Evolutionary conservation across 768 basidiomycete species (phyloP).

Genomic region (Scleroderma citrinum): DNA sequence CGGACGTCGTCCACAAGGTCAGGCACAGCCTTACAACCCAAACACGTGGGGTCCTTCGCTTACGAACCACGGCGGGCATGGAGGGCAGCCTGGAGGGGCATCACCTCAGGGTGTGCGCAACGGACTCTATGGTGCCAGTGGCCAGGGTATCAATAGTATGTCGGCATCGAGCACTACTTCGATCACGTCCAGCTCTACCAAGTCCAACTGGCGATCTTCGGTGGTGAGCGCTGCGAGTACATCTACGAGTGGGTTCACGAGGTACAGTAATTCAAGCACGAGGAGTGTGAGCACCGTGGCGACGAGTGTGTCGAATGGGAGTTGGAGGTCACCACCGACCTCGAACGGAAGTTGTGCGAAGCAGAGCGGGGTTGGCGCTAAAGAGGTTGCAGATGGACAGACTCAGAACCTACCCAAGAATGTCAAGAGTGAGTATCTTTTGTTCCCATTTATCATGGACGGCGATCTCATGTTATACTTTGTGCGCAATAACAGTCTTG

Average conservation of each 20-base stretch:
- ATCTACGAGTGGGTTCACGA: slow-evolving; percentile 67
- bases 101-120: slow-evolving; percentile 60
- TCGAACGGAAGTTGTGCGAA: slow-evolving; percentile 1
- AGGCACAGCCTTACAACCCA: slow-evolving; percentile 12
- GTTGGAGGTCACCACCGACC: slow-evolving; percentile 55
- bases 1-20: slow-evolving; percentile 35
- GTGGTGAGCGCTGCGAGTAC: slow-evolving; percentile 64
- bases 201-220: slow-evolving; percentile 70
- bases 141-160: slow-evolving; percentile 28
- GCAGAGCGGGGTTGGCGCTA: slow-evolving; percentile 12
- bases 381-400: slow-evolving; percentile 18
- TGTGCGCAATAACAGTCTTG: slow-evolving; percentile 50
- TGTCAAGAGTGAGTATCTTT: slow-evolving; percentile 67
- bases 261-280: slow-evolving; percentile 64
- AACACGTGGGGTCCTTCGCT: slow-evolving; percentile 18
- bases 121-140: not conserved
- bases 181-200: slow-evolving; percentile 42
- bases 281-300: slow-evolving; percentile 76
- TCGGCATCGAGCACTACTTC: slow-evolving; percentile 57
- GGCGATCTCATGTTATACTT: not conserved
- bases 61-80: slow-evolving; percentile 10
- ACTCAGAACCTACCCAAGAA: slow-evolving; percentile 50
- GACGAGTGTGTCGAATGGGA: slow-evolving; percentile 69
- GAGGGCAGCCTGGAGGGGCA: slow-evolving; percentile 21
- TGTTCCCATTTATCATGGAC: not conserved